phyloP scores from a whole-genome alignment of 495 filamentous ascomycete species.

The Neurospora sp. region DNA sequence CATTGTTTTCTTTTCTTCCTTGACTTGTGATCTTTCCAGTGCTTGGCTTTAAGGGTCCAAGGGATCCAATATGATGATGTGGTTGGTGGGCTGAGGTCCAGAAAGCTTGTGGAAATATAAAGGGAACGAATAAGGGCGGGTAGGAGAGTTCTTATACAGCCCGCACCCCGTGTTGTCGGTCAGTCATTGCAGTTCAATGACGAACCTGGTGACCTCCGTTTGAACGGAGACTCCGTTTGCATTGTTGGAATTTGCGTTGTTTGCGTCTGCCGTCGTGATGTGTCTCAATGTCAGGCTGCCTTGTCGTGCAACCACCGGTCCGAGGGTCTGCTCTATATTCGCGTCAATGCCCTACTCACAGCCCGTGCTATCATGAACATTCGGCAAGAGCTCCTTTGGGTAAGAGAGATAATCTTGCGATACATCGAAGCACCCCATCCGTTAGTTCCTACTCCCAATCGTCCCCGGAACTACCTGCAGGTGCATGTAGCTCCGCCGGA shows the following conservation, averaged over 20 bases:
- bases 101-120: neutral
- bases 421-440: neutral
- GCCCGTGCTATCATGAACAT: neutral
- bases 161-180: neutral
- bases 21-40: neutral
- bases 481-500: too few species aligned
- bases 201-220: neutral
- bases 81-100: accelerated
- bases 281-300: neutral
- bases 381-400: neutral
- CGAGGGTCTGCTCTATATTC: neutral
- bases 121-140: neutral
- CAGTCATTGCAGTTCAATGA: neutral
- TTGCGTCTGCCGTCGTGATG: neutral
- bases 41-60: neutral
- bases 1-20: neutral
- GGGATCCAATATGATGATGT: neutral
- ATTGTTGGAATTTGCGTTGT: neutral
- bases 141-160: neutral
- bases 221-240: neutral
- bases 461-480: neutral
- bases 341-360: neutral
- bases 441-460: neutral
- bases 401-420: neutral
- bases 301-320: neutral